A percentile compares a stretch with the other conserved stretches of the same genome.
Conservation (phyloP, 768 basidiomycete genomes). For the Artomyces pyxidatus region DNA sequence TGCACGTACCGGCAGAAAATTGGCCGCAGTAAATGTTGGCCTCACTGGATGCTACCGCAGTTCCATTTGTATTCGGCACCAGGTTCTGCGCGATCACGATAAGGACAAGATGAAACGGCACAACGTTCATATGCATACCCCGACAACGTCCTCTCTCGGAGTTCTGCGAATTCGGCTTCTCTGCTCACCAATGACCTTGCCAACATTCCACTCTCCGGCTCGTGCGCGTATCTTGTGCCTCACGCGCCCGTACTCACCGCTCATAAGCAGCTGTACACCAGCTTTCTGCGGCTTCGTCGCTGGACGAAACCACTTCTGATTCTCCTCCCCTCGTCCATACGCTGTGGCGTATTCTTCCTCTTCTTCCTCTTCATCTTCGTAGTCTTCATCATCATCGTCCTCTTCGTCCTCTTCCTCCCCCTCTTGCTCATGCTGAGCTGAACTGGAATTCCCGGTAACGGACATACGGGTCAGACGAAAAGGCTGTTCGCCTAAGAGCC, state of each 20-base stretch:
- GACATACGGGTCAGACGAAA: slow-evolving; percentile 5
- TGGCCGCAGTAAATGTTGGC: slow-evolving; percentile 81
- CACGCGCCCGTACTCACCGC: slow-evolving; percentile 76
- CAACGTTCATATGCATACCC: slow-evolving; percentile 33
- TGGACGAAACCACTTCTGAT: slow-evolving; percentile 28
- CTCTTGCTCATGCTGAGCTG: neutral
- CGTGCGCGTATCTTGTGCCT: slow-evolving; percentile 39
- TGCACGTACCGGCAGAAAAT: slow-evolving; percentile 56
- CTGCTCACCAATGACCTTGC: slow-evolving; percentile 39
- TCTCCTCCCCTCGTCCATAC: slow-evolving; percentile 15
- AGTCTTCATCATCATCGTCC: slow-evolving; percentile 25
- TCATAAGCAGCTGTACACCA: slow-evolving; percentile 57
- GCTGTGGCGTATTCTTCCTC: slow-evolving; percentile 15
- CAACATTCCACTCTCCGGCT: slow-evolving; percentile 37
- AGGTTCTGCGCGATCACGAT: slow-evolving; percentile 39
- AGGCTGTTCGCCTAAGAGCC: neutral
- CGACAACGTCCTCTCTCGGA: slow-evolving; percentile 45
- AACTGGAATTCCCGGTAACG: neutral
- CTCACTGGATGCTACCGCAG: slow-evolving; percentile 64
- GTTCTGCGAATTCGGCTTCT: slow-evolving; percentile 14
- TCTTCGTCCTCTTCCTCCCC: slow-evolving; percentile 28
- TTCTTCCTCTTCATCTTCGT: slow-evolving; percentile 25
- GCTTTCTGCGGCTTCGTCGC: slow-evolving; percentile 51
- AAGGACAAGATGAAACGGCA: neutral
- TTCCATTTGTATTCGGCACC: slow-evolving; percentile 74